Base-by-base conservation (phyloP, 345 rosid species). In the Camelina laxa region DNA sequence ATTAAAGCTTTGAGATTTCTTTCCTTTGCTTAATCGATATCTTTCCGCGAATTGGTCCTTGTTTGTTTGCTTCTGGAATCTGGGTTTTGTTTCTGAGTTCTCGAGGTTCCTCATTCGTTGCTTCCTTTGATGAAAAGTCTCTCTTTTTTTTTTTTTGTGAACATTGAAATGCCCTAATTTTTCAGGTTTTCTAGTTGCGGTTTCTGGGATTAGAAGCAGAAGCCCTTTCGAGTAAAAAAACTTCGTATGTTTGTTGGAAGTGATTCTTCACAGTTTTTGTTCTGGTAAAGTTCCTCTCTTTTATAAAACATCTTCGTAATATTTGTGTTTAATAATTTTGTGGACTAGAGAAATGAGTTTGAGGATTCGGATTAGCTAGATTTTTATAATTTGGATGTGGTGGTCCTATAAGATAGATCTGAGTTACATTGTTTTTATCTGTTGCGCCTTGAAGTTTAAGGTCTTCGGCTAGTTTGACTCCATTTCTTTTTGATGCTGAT, bases 171-270 rank as follows among this genome's bases (percentile, higher is more conserved):
- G 41, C 50, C 63, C 53, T 78, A 64, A 70, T 67, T 33, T 63
- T 47, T 0, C 76, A 76, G 78, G 56, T 54, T 27, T 22, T 70
- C 11, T 49, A 15, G 27, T 65, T 63, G 65, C 22, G 73, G 79
- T 70, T 55, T 75, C 73, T 75, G 75, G 69, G 82, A 65, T 50
- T 69, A 60, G 70, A 76, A 75, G 51, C 57, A 78, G 70, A 51
- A 63, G 53, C 66, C 74, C 60, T 57, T 42, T 75, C 51, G 27
- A 24, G 30, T 45, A 59, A 50, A 69, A 69, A 65, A 49, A 79
- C 62, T 73, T 72, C 51, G 5, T 33, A 50, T 67, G 64, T 41
- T 75, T 31, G 50, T 64, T 62, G 44, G 44, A 60, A 17, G 17
- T 67, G 17, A 38, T 73, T 4, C 42, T 16, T 16, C 62, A 38